phyloP scores from a whole-genome alignment of 495 filamentous ascomycete species.

The Immersiella caudata region DNA sequence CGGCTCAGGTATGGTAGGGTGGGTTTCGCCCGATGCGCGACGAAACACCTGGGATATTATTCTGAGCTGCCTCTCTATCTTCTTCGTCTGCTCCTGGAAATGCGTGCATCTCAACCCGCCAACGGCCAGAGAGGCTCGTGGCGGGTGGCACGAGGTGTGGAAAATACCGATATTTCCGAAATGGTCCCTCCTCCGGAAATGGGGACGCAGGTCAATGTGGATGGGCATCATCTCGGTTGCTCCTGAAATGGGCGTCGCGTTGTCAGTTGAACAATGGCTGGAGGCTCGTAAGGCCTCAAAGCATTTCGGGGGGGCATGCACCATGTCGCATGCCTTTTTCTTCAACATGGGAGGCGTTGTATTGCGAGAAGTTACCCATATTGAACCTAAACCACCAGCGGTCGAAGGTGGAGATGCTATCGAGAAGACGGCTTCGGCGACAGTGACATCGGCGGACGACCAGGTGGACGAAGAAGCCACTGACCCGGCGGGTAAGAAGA shows the following conservation, averaged over 20 bases:
- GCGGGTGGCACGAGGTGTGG: slow-evolving; percentile 13
- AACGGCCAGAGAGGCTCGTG: slow-evolving; percentile 10
- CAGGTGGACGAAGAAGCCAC: too few species aligned
- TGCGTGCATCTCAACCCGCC: slow-evolving; percentile 20
- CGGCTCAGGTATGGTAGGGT: slow-evolving; percentile 12
- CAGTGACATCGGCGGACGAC: background rate
- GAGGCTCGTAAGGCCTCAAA: background rate
- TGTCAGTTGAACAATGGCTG: slow-evolving; percentile 17
- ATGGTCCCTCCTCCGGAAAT: background rate
- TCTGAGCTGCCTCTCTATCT: slow-evolving; percentile 19
- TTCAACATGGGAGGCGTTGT: slow-evolving; percentile 26
- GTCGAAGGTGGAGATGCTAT: background rate
- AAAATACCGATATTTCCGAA: slow-evolving; percentile 3
- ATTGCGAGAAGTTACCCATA: background rate
- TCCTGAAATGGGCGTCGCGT: slow-evolving; percentile 20
- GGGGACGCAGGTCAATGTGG: slow-evolving; percentile 13
- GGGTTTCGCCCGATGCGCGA: slow-evolving; percentile 9
- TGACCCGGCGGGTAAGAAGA: too few species aligned
- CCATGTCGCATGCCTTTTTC: slow-evolving; percentile 23
- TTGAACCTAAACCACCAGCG: background rate
- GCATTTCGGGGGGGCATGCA: background rate
- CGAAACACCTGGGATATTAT: slow-evolving; percentile 12
- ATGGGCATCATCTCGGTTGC: slow-evolving; percentile 23
- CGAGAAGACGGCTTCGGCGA: background rate
- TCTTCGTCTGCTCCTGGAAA: slow-evolving; percentile 19